Conservation (phyloP, 1,284 basidiomycete genomes). For the Ceratobasidium sp. region DNA sequence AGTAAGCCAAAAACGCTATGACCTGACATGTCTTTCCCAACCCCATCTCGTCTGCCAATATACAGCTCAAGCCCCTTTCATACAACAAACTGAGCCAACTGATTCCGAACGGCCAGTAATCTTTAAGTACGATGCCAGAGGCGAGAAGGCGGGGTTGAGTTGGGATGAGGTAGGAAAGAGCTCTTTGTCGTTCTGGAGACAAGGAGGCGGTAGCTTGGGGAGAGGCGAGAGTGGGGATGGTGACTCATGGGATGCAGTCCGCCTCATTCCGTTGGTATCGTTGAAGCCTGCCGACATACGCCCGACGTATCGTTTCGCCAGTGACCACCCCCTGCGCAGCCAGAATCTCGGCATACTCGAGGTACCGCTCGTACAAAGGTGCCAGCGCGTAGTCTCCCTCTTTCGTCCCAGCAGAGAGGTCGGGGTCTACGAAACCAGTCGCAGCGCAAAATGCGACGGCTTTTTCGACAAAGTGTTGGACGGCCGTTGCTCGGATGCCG, state of each 20-base stretch:
- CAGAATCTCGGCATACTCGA: no score
- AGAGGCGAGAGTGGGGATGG: constrained; percentile 16
- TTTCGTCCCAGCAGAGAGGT: constrained; percentile 64
- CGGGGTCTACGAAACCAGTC: constrained; percentile 79
- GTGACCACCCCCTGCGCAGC: no score
- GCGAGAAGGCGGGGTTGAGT: constrained; percentile 81
- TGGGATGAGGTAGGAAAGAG: constrained; percentile 73
- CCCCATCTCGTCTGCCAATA: constrained; percentile 98
- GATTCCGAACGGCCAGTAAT: constrained; percentile 97
- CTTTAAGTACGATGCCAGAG: constrained; percentile 84
- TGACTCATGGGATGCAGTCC: constrained; percentile 49
- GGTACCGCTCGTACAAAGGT: no score
- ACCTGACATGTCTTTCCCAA: constrained; percentile 99
- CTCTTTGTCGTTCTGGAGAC: constrained; percentile 7
- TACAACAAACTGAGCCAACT: constrained; percentile 97
- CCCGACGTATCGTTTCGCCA: no score
- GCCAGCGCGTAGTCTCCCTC: constrained; percentile 64
- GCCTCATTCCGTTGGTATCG: constrained; percentile 55
- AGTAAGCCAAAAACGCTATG: constrained; percentile 94
- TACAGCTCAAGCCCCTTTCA: constrained; percentile 86
- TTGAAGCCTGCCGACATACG: no score
- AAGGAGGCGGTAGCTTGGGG: neutral
- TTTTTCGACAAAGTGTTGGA: no score
- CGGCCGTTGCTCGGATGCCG: no score
- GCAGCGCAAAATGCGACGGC: no score